Evolutionary conservation across 2,329 filamentous ascomycete species (phyloP), one percentile per base, ranked within the genome.

Genomic region (Cladosporium sp.): DNA sequence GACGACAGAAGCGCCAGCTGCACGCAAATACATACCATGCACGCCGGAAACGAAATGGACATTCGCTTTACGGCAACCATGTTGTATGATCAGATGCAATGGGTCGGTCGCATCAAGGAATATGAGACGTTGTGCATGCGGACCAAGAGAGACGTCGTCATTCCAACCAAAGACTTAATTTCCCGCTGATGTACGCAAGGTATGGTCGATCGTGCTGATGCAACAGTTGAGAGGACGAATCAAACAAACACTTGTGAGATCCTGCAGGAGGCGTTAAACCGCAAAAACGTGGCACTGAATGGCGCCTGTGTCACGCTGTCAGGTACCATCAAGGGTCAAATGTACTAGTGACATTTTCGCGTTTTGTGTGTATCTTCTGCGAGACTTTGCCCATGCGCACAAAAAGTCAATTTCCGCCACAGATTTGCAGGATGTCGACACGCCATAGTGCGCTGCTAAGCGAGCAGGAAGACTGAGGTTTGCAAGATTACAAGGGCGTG

Each of bases 61-160:
- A 54, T 54, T 18, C 51, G 51, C 51, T 54, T 54, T 14, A 54
- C 51, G 18, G 26, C 51, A 32, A 54, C 51, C 51, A 54, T 54
- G 51, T 32, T 54, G 51, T 54, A 18, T 13, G 30, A 30, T 54
- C 16, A 18, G 28, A 28, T 30, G 28, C 28, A 32, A 54, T 5
- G 51, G 18, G n/a, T 30, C 51, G 25, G 26, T 32, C 26, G 51
- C 51, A 54, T 54, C 16, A 28, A 54, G 18, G 26, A 28, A 30
- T 32, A 32, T 28, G 30, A n/a, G 51, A 54, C 26, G 51, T 54
- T 54, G 26, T 30, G 51, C 51, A 32, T 32, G 51, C 51, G n/a
- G 51, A n/a, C 28, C 6, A 54, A 54, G n/a, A 32, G 51, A 30
- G 26, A 54, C 26, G 26, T 54, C 30, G 16, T 30, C 51, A 54